A percentile compares a stretch with the other conserved stretches of the same genome.
Evolutionary conservation across 495 filamentous ascomycete genomes (phyloP).

Genomic region (Lophium mytilinum): DNA sequence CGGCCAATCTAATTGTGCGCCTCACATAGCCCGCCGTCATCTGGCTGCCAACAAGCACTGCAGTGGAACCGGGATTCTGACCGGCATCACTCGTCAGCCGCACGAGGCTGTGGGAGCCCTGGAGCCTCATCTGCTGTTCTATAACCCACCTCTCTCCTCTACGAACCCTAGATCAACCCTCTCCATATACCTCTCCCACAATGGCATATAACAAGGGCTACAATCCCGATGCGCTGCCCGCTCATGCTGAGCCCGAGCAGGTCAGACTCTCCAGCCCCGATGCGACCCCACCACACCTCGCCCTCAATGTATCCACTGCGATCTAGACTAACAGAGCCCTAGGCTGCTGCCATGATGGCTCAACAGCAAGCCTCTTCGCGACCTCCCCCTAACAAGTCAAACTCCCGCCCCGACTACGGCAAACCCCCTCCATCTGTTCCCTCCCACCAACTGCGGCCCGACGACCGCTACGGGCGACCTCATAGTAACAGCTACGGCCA

Average conservation of each 20-base stretch:
- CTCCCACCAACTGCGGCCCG: constrained; percentile 18
- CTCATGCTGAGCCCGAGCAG: constrained; percentile 94
- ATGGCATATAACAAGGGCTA: constrained; percentile 94
- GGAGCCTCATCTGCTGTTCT: not conserved
- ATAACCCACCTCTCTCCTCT: not conserved
- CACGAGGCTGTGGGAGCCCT: constrained; percentile 2
- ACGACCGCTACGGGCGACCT: constrained; percentile 22
- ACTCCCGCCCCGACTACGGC: constrained; percentile 30
- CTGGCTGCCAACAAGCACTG: not conserved
- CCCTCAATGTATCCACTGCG: not conserved
- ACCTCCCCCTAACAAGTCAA: constrained; percentile 11
- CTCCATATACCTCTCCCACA: constrained; percentile 4
- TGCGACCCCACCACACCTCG: not conserved
- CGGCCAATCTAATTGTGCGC: too few species aligned
- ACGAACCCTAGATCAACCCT: not conserved
- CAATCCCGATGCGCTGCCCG: constrained; percentile 95
- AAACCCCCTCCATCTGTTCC: constrained; percentile 29
- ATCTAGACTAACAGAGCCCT: constrained; percentile 2
- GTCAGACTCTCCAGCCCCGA: constrained; percentile 38
- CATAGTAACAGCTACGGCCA: not conserved
- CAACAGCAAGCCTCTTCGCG: constrained; percentile 5
- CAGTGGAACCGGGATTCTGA: not conserved
- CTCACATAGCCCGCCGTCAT: too few species aligned
- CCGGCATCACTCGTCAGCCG: not conserved
- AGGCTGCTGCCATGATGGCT: constrained; percentile 22